Evolutionary conservation across 306 rosid genomes (phyloP), one percentile per base, ranked within the genome.

Genomic region (Cucurbita argyrosperma): DNA sequence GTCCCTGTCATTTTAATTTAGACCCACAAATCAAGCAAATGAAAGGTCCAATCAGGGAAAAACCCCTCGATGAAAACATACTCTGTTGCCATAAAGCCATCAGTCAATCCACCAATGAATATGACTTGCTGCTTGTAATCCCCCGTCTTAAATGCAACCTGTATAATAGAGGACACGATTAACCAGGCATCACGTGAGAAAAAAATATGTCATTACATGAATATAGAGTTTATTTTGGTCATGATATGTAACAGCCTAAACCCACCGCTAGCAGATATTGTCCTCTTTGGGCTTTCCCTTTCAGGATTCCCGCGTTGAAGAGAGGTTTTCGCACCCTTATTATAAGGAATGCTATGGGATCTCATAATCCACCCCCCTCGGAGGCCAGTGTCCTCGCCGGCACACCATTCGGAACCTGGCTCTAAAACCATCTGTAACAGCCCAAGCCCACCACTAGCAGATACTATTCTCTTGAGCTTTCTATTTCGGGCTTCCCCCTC

Each of bases 61-160:
- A 42, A 42, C 7, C 54, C 38, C 52, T 55, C 15, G 0, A 43
- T 3, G 56, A 13, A 30, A 59, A 84, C 96, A 42, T 91, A 95
- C 99, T 88, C 77, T 19, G 92, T 87, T 47, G 99, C 96, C 63
- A 95, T 87, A 87, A 95, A 89, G 64, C 96, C 99, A 85, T 95
- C 96, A 0, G 96, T 85, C 56, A 95, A 77, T 83, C 99, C 99
- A 77, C 99, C 99, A 72, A 95, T 89, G 76, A 95, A 91, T 71
- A 95, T 88, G 70, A 95, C 90, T 79, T 95, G 99, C 70, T 90
- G 96, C 66, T 82, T 87, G 80, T 79, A 89, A 81, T 95, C 95
- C 15, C 99, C 97, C 15, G 96, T 87, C 82, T 91, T 91, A 81
- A 95, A 91, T 3, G 99, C 99, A 85, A 91, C 99, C 99, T 95